Percentiles rank a stretch among this genome's conserved stretches.
Evolutionary conservation across 1,284 basidiomycete genomes (phyloP).

Genomic region (Xerocomus subilludens): DNA sequence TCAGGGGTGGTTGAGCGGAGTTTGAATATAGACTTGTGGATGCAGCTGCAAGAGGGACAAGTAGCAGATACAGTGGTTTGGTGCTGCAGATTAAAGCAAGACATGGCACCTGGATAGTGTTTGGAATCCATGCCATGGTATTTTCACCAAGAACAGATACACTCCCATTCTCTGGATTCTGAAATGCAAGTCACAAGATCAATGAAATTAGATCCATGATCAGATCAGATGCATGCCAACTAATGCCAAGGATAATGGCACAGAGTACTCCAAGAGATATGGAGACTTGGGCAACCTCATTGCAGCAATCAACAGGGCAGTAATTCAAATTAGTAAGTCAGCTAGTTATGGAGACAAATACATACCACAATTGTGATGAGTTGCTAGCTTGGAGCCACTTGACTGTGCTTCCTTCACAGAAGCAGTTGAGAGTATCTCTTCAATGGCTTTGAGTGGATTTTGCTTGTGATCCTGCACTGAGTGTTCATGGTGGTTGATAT

Average conservation of each 20-base stretch:
- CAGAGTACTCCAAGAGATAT: slow-evolving; percentile 15
- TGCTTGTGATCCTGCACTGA: background rate
- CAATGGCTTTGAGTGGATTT: background rate
- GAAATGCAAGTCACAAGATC: background rate
- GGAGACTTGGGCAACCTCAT: slow-evolving; percentile 12
- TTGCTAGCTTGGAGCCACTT: background rate
- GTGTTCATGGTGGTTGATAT: background rate
- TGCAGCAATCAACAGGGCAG: background rate
- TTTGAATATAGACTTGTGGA: slow-evolving; percentile 6
- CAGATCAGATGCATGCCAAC: background rate
- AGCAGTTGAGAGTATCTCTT: background rate
- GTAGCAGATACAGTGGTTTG: background rate
- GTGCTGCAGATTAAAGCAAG: background rate
- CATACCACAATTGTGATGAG: background rate
- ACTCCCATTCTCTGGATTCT: background rate
- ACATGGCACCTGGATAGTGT: background rate
- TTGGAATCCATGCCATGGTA: background rate
- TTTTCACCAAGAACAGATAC: background rate
- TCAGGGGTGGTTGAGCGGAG: slow-evolving; percentile 6
- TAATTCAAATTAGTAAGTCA: slow-evolving; percentile 2
- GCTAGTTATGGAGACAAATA: background rate
- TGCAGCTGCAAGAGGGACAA: slow-evolving; percentile 19
- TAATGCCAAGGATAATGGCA: slow-evolving; percentile 2
- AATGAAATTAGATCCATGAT: slow-evolving; percentile 10
- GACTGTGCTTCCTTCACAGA: background rate